Conservation (phyloP, 2,329 filamentous ascomycete genomes). For the Fusarium sp. region DNA sequence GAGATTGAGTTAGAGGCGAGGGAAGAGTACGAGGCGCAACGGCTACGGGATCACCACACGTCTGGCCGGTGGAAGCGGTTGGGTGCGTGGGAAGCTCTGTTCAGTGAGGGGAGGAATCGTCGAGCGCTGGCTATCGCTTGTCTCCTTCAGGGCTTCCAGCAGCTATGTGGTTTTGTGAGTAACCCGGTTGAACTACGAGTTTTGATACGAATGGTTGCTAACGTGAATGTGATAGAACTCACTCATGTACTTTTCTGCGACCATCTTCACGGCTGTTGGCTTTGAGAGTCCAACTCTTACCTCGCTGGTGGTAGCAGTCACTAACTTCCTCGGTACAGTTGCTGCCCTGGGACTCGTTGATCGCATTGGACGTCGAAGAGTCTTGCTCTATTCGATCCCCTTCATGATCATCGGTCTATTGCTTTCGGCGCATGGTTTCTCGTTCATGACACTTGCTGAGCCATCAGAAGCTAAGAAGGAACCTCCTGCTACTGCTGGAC, state of each 20-base stretch:
- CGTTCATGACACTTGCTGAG: conserved; percentile 65
- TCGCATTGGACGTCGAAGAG: conserved; percentile 80
- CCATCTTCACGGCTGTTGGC: conserved; percentile 81
- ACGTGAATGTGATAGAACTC: conserved; percentile 70
- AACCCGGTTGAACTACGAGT: background rate
- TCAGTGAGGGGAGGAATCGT: conserved; percentile 72
- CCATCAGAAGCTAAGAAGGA: conserved; percentile 36
- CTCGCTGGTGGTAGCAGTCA: conserved; percentile 82
- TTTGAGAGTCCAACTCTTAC: conserved; percentile 85
- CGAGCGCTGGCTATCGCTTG: conserved; percentile 87
- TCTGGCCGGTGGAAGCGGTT: conserved; percentile 52
- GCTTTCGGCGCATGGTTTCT: conserved; percentile 79
- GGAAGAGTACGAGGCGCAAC: conserved; percentile 71
- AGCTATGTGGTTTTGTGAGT: conserved; percentile 85
- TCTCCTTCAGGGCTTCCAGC: conserved; percentile 87
- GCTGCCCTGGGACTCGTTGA: conserved; percentile 82
- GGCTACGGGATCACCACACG: conserved; percentile 48
- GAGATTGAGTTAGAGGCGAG: conserved; percentile 80
- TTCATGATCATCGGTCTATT: conserved; percentile 83
- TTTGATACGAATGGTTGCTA: conserved; percentile 2
- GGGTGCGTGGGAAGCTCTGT: conserved; percentile 65
- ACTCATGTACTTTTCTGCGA: conserved; percentile 91
- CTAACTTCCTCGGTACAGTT: conserved; percentile 86
- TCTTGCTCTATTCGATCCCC: conserved; percentile 85
- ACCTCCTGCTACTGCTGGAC: conserved; percentile 29